Base-by-base conservation (phyloP, 2,329 filamentous ascomycete species). In the Alternaria gaisen region DNA sequence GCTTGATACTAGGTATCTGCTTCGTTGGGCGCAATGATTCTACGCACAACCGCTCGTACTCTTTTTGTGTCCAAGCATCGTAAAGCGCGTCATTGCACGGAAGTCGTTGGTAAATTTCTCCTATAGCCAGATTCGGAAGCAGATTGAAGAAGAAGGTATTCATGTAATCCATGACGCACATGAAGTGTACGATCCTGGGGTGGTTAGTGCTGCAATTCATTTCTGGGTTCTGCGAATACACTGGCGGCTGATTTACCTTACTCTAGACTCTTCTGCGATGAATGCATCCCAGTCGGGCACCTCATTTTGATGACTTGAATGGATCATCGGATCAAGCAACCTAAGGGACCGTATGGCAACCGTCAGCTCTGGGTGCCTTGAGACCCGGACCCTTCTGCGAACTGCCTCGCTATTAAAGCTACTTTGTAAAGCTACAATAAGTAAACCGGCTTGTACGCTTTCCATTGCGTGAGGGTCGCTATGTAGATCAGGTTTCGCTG, bases 81-180 rank as follows among this genome's bases (percentile, higher is more conserved):
- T 65, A 70, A 3, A 68, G 26, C 2, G 30, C 60, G 30, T 65
- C 60, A 1, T 51, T n/a, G 20, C 60, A 51, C 10, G 66, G 67
- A 5, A 68, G 52, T 16, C 54, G 36, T 16, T 30, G 38, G 1
- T 14, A 16, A 41, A 66, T 58, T 34, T 70, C 66, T 2, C 47
- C 22, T 3, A 67, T 18, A 4, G 60, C 51, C 0, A 70, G 58
- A 12, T 61, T 57, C 3, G 66, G 58, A 2, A 34, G 38, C 11
- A 28, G 58, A 10, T 65, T 69, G 46, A 68, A 65, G 56, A 65
- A 61, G 3, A 64, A 32, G 10, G 60, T 61, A 18, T 24, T 64
- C 56, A 66, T 59, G 12, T 42, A 24, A 24, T 42, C 40, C 40
- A 42, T 42, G 20, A 42, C 40, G 18, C 40, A 42, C 40, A 42